These are phyloP conservation scores for Graphilbum sp. DNA, from an alignment of 2,329 filamentous ascomycete genomes.

Conservation along the genomic window DNA sequence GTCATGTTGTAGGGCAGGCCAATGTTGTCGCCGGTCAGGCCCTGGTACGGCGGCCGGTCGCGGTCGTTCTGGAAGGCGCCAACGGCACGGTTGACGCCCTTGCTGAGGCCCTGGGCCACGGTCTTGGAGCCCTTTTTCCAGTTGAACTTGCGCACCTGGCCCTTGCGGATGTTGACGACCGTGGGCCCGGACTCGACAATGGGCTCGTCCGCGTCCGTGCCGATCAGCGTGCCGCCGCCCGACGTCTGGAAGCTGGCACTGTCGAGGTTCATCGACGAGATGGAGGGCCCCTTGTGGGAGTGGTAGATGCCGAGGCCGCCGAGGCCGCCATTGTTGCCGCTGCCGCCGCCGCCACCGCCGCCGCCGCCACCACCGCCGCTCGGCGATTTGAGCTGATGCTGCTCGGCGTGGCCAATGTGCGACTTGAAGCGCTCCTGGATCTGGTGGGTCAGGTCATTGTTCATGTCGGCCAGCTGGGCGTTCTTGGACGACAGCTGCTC, in stretches of 20 bases:
- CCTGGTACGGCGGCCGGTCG: constrained; percentile 34
- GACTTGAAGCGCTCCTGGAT: constrained; percentile 89
- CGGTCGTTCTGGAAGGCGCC: constrained; percentile 46
- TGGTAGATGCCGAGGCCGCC: constrained; percentile 44
- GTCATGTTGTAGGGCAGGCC: constrained; percentile 58
- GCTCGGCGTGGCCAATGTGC: constrained; percentile 35
- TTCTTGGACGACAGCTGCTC: constrained; percentile 92
- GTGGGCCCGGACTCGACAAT: constrained; percentile 64
- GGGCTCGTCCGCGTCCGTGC: constrained; percentile 49
- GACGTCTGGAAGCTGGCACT: constrained; percentile 38
- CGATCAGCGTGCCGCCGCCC: constrained; percentile 36
- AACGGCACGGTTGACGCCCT: constrained; percentile 86
- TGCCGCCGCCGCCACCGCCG: background rate
- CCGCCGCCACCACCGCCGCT: constrained; percentile 1
- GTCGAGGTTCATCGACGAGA: constrained; percentile 35
- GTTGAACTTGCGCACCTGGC: constrained; percentile 90
- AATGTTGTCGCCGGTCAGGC: constrained; percentile 45
- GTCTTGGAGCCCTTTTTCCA: constrained; percentile 96
- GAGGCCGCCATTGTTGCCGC: background rate
- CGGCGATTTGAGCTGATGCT: constrained; percentile 26
- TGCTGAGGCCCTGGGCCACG: constrained; percentile 83
- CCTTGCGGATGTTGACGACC: constrained; percentile 87
- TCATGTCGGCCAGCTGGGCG: constrained; percentile 81
- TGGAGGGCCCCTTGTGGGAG: constrained; percentile 29
- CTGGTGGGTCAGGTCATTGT: constrained; percentile 86